Evolutionary conservation across 139 green algal species (phyloP).

Genomic region (Monoraphidium neglectum): DNA sequence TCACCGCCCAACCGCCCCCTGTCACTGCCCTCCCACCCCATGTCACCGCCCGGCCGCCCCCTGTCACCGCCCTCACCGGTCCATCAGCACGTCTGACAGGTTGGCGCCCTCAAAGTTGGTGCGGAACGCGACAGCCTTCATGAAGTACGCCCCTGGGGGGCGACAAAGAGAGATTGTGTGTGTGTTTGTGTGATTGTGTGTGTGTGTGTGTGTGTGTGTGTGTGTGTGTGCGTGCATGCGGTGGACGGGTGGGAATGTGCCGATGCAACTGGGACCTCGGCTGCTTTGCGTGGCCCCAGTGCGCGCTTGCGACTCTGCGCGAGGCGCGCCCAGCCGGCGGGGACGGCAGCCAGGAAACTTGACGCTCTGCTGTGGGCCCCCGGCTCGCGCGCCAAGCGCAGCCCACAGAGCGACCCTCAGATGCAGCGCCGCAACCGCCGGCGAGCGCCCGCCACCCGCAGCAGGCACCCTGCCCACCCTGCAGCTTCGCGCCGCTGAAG

Average conservation of each 20-base stretch:
- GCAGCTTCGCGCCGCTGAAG: slow-evolving; percentile 67
- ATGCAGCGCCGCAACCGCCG: slow-evolving; percentile 15
- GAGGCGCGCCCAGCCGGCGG: neutral
- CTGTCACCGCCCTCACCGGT: slow-evolving; percentile 56
- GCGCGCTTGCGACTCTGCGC: neutral
- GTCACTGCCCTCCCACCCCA: slow-evolving; percentile 40
- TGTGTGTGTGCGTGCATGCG: neutral
- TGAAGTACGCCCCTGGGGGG: slow-evolving; percentile 28
- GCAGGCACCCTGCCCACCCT: slow-evolving; percentile 82
- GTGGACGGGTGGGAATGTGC: neutral
- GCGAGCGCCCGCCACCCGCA: slow-evolving; percentile 43
- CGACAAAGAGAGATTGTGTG: neutral
- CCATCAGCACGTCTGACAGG: slow-evolving; percentile 89
- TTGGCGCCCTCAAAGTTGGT: slow-evolving; percentile 82
- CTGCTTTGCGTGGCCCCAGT: neutral
- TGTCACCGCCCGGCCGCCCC: too few relatives aligned
- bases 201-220: neutral
- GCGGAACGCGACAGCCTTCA: slow-evolving; percentile 46
- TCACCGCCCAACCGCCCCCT: too few relatives aligned
- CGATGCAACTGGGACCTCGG: neutral
- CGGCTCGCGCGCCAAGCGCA: neutral
- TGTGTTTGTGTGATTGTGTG: neutral
- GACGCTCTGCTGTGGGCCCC: too few relatives aligned
- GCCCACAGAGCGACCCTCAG: neutral
- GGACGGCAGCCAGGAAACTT: neutral